These are phyloP conservation scores for Colletotrichum eremochloae DNA, from an alignment of 2,329 filamentous ascomycete genomes.

Conservation along the genomic window DNA sequence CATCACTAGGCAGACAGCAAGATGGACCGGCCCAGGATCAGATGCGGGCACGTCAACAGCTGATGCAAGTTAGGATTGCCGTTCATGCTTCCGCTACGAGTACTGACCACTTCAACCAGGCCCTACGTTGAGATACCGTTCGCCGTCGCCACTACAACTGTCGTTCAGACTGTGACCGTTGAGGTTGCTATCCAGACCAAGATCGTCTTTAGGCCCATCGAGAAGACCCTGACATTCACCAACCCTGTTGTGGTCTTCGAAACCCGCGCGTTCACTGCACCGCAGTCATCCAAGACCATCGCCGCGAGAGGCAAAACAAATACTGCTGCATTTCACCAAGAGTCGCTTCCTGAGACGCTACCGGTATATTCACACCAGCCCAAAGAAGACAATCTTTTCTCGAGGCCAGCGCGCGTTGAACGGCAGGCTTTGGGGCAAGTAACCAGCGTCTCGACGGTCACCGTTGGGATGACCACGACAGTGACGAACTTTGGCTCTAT, in stretches of 20 bases:
- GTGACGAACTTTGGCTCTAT: conserved; percentile 28
- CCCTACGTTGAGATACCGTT: background rate
- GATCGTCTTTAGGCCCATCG: conserved; percentile 42
- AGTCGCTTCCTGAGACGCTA: background rate
- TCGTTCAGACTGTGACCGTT: conserved; percentile 43
- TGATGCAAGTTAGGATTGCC: conserved; percentile 2
- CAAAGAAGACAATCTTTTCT: background rate
- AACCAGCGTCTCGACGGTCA: conserved; percentile 4
- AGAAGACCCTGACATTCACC: conserved; percentile 46
- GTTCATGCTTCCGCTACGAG: background rate
- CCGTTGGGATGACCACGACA: conserved; percentile 36
- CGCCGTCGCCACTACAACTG: conserved; percentile 26
- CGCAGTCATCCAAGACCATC: conserved; percentile 40
- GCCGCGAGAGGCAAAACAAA: background rate
- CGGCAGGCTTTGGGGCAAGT: conserved; percentile 1
- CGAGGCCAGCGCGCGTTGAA: background rate
- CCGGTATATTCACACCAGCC: background rate
- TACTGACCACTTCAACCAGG: background rate
- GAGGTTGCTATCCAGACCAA: conserved; percentile 42
- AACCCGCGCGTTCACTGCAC: conserved; percentile 45
- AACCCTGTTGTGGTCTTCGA: conserved; percentile 45
- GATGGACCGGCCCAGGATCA: conserved; percentile 9
- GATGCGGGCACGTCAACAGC: conserved; percentile 12
- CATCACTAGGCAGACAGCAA: background rate
- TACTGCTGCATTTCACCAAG: background rate